Conservation (phyloP, 1,284 basidiomycete species). For the Somion occarium region DNA sequence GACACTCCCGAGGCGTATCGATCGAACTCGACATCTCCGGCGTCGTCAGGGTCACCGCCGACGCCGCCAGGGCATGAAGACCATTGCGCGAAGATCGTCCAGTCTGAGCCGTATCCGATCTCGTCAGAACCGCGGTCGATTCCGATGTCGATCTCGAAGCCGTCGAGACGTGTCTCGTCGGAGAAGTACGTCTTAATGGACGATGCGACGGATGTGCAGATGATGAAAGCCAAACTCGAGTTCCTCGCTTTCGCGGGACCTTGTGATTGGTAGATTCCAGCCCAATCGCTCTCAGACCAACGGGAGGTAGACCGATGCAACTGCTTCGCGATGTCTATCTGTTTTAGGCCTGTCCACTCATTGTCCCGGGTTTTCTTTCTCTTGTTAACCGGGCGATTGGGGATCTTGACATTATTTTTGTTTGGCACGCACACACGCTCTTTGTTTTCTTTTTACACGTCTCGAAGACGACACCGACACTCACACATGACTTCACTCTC, state of each 20-base stretch:
- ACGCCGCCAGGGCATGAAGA: slow-evolving; percentile 48
- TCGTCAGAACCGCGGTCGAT: slow-evolving; percentile 12
- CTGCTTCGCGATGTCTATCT: no score
- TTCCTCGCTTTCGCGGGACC: slow-evolving; percentile 47
- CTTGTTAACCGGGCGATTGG: no score
- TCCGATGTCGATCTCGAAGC: not conserved
- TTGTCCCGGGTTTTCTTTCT: no score
- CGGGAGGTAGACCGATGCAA: no score
- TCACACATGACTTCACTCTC: no score
- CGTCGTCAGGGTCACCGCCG: slow-evolving; percentile 49
- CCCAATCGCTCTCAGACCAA: not conserved
- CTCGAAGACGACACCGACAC: no score
- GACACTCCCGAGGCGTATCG: slow-evolving; percentile 45
- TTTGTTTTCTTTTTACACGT: no score
- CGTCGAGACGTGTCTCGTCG: not conserved
- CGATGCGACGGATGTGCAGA: not conserved
- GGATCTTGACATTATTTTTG: no score
- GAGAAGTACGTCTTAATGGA: not conserved
- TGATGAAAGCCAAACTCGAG: slow-evolving; percentile 30
- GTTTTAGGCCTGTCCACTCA: no score
- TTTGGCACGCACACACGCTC: no score
- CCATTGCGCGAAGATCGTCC: slow-evolving; percentile 40
- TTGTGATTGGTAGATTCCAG: slow-evolving; percentile 40
- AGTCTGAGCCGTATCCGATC: slow-evolving; percentile 30
- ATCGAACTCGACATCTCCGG: slow-evolving; percentile 46